Evolutionary conservation across 139 green algal genomes (phyloP), one percentile per base, ranked within the genome.

Genomic region (Ettlia oleoabundans): DNA sequence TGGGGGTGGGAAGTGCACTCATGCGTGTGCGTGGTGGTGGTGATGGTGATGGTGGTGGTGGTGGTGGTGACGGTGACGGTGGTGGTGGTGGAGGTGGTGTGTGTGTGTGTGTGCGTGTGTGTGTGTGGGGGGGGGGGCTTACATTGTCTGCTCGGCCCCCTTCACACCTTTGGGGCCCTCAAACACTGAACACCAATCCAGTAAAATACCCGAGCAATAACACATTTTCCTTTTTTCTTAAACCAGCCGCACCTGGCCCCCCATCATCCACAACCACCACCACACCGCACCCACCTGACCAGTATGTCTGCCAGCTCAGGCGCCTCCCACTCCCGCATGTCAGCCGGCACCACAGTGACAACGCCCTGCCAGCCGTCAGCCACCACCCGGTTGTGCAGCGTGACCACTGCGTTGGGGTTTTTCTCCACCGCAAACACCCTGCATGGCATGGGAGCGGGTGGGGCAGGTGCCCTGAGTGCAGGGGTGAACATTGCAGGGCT

Each of bases 391-490:
- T 88, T 79, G 78, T 98, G 93, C 62, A 99, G 92, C 30, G 94
- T 95, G 68, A 98, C 89, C 9, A 99, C 85, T 0, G 97, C 97
- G 74, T 98, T 98, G 28, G 96, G 93, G 88, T 99, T 99, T 88
- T 99, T 99, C 87, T 99, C 97, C 63, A 99, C 92, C 0, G 97
- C 97, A 76, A 94, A 98, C 42, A 99, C 91, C 2, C 72, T 79
- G 52, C 72, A 32, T 15, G n/a, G 3, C 15, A 10, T 6, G 51
- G 7, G 24, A 37, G 52, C 26, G 3, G 33, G 4, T 32, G 64
- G 33, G 64, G 64, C 4, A 7, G 64, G 32, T 30, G 70, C 38
- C 2, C 3, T 24, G 32, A 26, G 4, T 21, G 30, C 15, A 9
- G 5, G 55, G 21, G 21, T 58, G 47, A 58, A 15, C 47, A 58